Conservation (phyloP, 345 rosid genomes). For the Crucihimalaya himalaica region DNA sequence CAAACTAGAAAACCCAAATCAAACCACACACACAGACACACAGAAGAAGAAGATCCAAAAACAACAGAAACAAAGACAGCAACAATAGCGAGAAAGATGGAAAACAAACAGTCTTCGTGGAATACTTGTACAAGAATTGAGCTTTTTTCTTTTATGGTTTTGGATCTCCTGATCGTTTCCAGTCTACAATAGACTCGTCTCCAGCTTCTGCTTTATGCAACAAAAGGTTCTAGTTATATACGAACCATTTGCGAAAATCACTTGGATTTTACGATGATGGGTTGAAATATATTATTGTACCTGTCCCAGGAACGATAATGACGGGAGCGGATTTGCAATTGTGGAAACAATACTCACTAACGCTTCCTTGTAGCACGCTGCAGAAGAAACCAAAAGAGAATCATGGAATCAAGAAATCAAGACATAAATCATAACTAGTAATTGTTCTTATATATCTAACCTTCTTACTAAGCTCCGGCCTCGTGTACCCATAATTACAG, state of each 20-base stretch:
- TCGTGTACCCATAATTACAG: conserved; percentile 87
- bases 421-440: not conserved
- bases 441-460: conserved; percentile 31
- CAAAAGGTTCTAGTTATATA: conserved; percentile 11
- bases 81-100: not conserved
- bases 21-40: not conserved
- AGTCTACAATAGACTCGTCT: conserved; percentile 43
- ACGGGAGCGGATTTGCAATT: conserved; percentile 80
- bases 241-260: not conserved
- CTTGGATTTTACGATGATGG: not conserved
- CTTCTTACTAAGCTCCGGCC: conserved; percentile 85
- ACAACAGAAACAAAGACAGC: conserved; percentile 12
- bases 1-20: conserved; percentile 12
- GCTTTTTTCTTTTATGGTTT: not conserved
- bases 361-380: conserved; percentile 82
- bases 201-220: conserved; percentile 40
- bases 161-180: conserved; percentile 33
- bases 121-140: not conserved
- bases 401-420: not conserved
- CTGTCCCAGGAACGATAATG: conserved; percentile 79
- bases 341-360: conserved; percentile 81
- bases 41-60: not conserved
- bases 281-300: conserved; percentile 36
- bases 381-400: conserved; percentile 8
- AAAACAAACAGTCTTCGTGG: conserved; percentile 15